Evolutionary conservation across 257 asterid genomes (phyloP).

Genomic region (Scutellaria baicalensis): DNA sequence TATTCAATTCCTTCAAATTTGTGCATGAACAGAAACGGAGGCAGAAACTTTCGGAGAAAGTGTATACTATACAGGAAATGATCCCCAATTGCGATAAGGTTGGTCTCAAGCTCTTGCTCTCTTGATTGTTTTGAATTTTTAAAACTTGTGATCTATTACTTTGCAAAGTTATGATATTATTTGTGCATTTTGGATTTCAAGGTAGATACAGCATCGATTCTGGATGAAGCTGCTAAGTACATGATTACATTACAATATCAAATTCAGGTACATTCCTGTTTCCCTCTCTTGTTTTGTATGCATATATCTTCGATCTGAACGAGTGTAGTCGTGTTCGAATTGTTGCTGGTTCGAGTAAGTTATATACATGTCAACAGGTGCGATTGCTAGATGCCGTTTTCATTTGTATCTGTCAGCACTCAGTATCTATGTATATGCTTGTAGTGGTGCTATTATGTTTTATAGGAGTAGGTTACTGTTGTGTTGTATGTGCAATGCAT

Average conservation of each 20-base stretch:
- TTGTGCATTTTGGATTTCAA: neutral
- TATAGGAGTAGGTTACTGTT: too few relatives aligned
- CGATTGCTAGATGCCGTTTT: too few relatives aligned
- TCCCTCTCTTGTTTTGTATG: neutral
- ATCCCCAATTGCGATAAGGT: conserved; percentile 30
- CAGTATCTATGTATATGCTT: too few relatives aligned
- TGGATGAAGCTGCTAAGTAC: conserved; percentile 32
- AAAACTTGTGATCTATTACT: neutral
- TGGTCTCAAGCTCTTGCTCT: neutral
- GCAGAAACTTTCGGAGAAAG: conserved; percentile 17
- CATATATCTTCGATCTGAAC: neutral
- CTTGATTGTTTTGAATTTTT: neutral
- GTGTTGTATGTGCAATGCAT: too few relatives aligned
- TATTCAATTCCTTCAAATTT: too few relatives aligned
- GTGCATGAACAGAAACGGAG: conserved; percentile 5
- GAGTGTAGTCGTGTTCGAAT: too few relatives aligned
- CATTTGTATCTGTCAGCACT: too few relatives aligned
- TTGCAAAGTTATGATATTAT: neutral
- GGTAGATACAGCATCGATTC: conserved; percentile 8
- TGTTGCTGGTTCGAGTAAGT: too few relatives aligned
- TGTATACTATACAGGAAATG: conserved; percentile 22
- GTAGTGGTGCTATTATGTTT: too few relatives aligned
- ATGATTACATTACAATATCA: conserved; percentile 15
- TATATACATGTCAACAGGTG: too few relatives aligned
- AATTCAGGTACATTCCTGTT: conserved; percentile 1